These are phyloP conservation scores for Crithidia brevicula DNA, from an alignment of 208 protist species.

Conservation along the genomic window DNA sequence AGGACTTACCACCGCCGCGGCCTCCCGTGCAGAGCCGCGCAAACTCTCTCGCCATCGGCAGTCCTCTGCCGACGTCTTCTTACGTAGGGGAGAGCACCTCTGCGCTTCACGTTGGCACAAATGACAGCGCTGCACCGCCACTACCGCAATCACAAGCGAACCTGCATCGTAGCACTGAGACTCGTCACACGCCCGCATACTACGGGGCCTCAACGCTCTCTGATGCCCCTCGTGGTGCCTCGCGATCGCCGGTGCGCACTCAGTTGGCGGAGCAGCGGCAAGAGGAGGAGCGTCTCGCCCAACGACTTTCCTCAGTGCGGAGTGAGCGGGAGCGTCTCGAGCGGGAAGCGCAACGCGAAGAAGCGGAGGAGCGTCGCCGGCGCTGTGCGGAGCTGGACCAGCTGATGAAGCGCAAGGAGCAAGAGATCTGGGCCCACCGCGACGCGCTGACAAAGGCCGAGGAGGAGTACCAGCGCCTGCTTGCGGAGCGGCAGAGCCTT, in stretches of 20 bases:
- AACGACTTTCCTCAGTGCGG: constrained; percentile 32
- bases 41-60: background rate
- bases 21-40: constrained; percentile 38
- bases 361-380: constrained; percentile 42
- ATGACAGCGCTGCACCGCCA: background rate
- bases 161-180: background rate
- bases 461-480: constrained; percentile 45
- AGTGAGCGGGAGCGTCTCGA: constrained; percentile 53
- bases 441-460: constrained; percentile 47
- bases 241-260: constrained; percentile 25
- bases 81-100: background rate
- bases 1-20: constrained; percentile 73
- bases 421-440: constrained; percentile 56
- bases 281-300: constrained; percentile 35
- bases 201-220: constrained; percentile 1
- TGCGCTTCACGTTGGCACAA: background rate
- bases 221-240: background rate
- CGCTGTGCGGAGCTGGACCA: constrained; percentile 31
- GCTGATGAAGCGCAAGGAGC: constrained; percentile 47
- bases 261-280: constrained; percentile 54
- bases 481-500: constrained; percentile 42
- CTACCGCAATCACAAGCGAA: too few relatives aligned
- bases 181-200: background rate
- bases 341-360: constrained; percentile 41
- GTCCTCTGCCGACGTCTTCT: background rate